These are phyloP conservation scores for Rhizopogon roseolus DNA, from an alignment of 768 basidiomycete genomes.

Conservation along the genomic window DNA sequence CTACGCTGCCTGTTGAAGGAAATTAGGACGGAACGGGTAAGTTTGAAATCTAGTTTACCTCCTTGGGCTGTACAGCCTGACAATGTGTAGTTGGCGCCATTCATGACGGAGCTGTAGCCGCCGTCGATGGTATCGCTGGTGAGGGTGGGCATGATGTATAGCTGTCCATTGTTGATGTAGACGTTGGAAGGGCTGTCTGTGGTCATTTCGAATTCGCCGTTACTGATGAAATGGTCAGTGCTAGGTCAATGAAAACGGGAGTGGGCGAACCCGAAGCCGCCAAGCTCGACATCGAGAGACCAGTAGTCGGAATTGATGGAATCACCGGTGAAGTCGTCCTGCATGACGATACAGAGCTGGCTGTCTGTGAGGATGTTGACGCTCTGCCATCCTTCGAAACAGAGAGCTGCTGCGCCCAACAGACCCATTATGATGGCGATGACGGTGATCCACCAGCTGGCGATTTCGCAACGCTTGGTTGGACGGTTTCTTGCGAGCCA, in stretches of 20 bases:
- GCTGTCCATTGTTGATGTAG: constrained; percentile 42
- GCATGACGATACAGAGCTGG: constrained; percentile 40
- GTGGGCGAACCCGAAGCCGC: constrained; percentile 42
- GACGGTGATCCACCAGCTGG: constrained; percentile 48
- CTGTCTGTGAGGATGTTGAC: constrained; percentile 31
- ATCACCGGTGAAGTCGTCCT: constrained; percentile 40
- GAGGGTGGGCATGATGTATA: constrained; percentile 59
- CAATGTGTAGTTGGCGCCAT: constrained; percentile 35
- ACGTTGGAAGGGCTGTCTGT: constrained; percentile 34
- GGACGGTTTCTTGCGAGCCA: constrained; percentile 36
- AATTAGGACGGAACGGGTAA: not conserved
- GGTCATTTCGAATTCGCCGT: constrained; percentile 56
- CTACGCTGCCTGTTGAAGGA: constrained; percentile 3
- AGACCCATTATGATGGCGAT: constrained; percentile 37
- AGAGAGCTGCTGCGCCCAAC: constrained; percentile 34
- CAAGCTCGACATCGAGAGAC: constrained; percentile 46
- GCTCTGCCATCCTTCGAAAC: constrained; percentile 39
- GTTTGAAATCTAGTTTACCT: not conserved
- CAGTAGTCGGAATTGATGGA: constrained; percentile 42
- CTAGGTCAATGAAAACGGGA: not conserved
- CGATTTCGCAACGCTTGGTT: constrained; percentile 11
- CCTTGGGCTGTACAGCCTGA: constrained; percentile 27
- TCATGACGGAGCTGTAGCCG: constrained; percentile 31
- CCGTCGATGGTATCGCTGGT: constrained; percentile 42
- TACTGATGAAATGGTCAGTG: constrained; percentile 16